These are phyloP conservation scores for Phytophthora chlamydospora DNA, from an alignment of 352 stramenopile genomes.

Conservation along the genomic window DNA sequence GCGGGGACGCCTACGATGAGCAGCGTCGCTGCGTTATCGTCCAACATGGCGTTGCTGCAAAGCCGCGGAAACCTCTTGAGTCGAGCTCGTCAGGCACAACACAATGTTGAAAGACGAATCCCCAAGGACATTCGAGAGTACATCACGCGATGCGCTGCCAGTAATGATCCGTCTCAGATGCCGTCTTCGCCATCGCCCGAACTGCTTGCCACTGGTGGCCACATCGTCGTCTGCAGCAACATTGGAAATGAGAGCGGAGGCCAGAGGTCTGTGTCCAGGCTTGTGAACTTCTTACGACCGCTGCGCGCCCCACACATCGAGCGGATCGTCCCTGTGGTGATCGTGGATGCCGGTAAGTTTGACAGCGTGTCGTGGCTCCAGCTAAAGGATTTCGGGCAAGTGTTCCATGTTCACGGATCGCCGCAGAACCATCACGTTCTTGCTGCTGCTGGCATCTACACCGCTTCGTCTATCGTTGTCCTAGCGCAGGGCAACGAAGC, in stretches of 20 bases:
- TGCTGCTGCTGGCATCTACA: slow-evolving; percentile 77
- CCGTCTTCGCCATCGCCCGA: slow-evolving; percentile 48
- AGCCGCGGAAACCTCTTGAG: slow-evolving; percentile 53
- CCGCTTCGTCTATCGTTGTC: slow-evolving; percentile 80
- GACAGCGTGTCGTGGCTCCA: slow-evolving; percentile 72
- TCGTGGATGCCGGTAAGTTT: slow-evolving; percentile 76
- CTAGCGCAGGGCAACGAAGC: slow-evolving; percentile 75
- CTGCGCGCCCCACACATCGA: slow-evolving; percentile 77
- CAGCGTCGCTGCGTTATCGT: slow-evolving; percentile 34
- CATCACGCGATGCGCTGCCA: slow-evolving; percentile 50
- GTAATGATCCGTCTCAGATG: slow-evolving; percentile 34
- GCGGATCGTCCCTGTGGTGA: slow-evolving; percentile 66
- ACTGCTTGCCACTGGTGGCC: slow-evolving; percentile 55
- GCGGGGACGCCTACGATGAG: slow-evolving; percentile 32
- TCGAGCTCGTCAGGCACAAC: slow-evolving; percentile 63
- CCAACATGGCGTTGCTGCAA: slow-evolving; percentile 40
- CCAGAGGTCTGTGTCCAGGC: slow-evolving; percentile 59
- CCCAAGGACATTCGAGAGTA: slow-evolving; percentile 65
- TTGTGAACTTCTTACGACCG: slow-evolving; percentile 81
- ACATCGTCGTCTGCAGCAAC: slow-evolving; percentile 88
- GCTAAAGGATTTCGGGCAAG: slow-evolving; percentile 66
- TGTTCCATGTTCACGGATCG: slow-evolving; percentile 84
- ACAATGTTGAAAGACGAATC: slow-evolving; percentile 76
- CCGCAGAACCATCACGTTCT: slow-evolving; percentile 78
- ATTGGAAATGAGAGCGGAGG: slow-evolving; percentile 63